phyloP scores from a whole-genome alignment of 2,329 filamentous ascomycete species.

The Sporothrix dimorphospora region DNA sequence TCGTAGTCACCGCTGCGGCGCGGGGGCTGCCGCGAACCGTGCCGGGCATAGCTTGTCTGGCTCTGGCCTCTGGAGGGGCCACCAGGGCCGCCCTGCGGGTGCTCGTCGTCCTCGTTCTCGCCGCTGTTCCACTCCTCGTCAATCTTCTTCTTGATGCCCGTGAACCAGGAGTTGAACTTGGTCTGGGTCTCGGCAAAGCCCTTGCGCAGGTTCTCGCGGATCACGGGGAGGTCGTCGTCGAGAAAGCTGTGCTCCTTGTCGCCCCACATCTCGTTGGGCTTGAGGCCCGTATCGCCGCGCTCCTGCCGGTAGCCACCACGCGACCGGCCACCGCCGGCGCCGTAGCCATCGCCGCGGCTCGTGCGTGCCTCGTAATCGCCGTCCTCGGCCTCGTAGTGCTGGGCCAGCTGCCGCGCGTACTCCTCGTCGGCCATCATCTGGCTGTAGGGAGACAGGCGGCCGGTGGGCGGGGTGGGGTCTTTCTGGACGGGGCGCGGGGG shows the following conservation, averaged over 20 bases:
- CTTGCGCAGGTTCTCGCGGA: slow-evolving; percentile 89
- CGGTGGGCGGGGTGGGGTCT: slow-evolving; percentile 67
- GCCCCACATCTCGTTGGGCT: slow-evolving; percentile 61
- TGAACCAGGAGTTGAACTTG: slow-evolving; percentile 92
- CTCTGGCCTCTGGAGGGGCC: slow-evolving; percentile 30
- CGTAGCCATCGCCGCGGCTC: slow-evolving; percentile 44
- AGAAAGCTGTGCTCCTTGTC: slow-evolving; percentile 87
- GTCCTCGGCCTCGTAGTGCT: slow-evolving; percentile 74
- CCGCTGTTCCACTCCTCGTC: slow-evolving; percentile 84
- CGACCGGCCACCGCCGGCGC: slow-evolving; percentile 29
- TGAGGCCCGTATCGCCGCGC: slow-evolving; percentile 46
- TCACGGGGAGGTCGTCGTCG: slow-evolving; percentile 92
- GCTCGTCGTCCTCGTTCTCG: slow-evolving; percentile 54
- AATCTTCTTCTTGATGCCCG: slow-evolving; percentile 86
- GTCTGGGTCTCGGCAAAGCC: slow-evolving; percentile 93
- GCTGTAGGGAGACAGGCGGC: slow-evolving; percentile 67
- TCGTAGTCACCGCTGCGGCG: slow-evolving; percentile 90
- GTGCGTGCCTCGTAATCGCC: slow-evolving; percentile 62
- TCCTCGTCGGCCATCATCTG: slow-evolving; percentile 90
- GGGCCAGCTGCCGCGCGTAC: slow-evolving; percentile 86
- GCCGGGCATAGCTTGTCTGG: slow-evolving; percentile 35
- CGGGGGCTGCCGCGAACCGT: slow-evolving; percentile 49
- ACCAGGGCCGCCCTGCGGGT: slow-evolving; percentile 28
- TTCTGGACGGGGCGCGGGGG: slow-evolving; percentile 65
- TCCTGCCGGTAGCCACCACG: neutral